These are phyloP conservation scores for Spathaspora gorwiae DNA, from an alignment of 805 yeast species.

Conservation along the genomic window DNA sequence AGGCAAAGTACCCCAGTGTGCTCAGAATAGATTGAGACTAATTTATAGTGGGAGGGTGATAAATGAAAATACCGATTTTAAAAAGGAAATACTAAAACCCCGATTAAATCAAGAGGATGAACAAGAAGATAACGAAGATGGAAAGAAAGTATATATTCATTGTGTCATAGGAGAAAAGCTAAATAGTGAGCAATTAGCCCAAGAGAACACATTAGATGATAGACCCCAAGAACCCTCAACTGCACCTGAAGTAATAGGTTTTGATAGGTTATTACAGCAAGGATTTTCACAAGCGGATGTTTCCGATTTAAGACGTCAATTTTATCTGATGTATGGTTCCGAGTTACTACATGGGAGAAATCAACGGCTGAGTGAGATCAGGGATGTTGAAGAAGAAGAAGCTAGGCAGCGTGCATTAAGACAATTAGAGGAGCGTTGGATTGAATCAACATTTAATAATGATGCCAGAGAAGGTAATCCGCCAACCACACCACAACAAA, in stretches of 20 bases:
- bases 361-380: constrained; percentile 15
- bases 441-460: constrained; percentile 65
- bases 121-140: constrained; percentile 1
- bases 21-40: constrained; percentile 53
- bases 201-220: constrained; percentile 57
- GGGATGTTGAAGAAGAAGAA: constrained; percentile 43
- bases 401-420: constrained; percentile 37
- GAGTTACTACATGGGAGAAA: constrained; percentile 2
- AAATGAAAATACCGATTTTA: constrained; percentile 51
- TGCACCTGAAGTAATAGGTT: constrained; percentile 76
- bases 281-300: constrained; percentile 83
- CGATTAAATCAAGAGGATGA: constrained; percentile 11
- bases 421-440: constrained; percentile 83
- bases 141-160: constrained; percentile 55
- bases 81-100: constrained; percentile 42
- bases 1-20: constrained; percentile 15
- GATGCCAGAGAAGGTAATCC: constrained; percentile 30
- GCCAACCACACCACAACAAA: constrained; percentile 1
- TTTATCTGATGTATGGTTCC: constrained; percentile 52
- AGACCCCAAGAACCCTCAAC: constrained; percentile 47
- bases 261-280: constrained; percentile 75
- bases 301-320: constrained; percentile 66
- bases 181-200: constrained; percentile 48
- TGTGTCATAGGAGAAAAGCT: constrained; percentile 73
- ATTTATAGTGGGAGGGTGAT: constrained; percentile 68